Evolutionary conservation across 306 rosid genomes (phyloP), one percentile per base, ranked within the genome.

Genomic region (Malus fusca): DNA sequence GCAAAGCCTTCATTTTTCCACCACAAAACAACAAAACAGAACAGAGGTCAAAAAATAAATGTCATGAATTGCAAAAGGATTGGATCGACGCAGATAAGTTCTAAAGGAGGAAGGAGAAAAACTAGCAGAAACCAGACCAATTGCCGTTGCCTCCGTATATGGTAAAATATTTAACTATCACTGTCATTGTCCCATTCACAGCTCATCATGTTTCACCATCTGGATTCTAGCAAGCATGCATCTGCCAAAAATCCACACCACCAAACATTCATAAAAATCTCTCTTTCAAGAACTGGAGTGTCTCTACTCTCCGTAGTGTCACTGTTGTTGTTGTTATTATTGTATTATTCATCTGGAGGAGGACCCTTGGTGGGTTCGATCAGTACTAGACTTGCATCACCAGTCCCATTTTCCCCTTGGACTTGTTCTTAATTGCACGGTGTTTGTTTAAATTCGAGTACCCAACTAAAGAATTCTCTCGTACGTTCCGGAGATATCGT

Each of bases 201-300:
- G 70, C 84, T 81, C 82, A 46, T n/a, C 30, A 46, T 78, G 77
- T 35, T 44, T 85, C 80, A 55, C 30, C 71, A 15, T 65, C 66
- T 68, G 55, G 42, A 37, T 37, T 37, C 42, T 6, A 37, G 42
- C 10, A 37, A 7, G 71, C 83, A 75, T 75, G 55, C 82, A 68
- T 77, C 75, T 51, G 72, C 81, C 79, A 17, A 74, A 70, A 51
- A 67, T 25, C 4, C 76, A 40, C 4, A 53, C 62, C 66, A 26
- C 12, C 35, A 13, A 26, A 28, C 37, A 6, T 25, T 61, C 35
- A 22, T 58, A 11, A 53, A 53, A 17, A 11, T 4, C 30, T 59
- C 30, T 51, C 55, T 51, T 51, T 2, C 55, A 51, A 18, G 55
- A 59, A 58, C 63, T n/a, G 14, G 14, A 58, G 21, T 17, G 6